Conservation (phyloP, 192 early-diverging fungal species). For the Coemansia sp. region DNA sequence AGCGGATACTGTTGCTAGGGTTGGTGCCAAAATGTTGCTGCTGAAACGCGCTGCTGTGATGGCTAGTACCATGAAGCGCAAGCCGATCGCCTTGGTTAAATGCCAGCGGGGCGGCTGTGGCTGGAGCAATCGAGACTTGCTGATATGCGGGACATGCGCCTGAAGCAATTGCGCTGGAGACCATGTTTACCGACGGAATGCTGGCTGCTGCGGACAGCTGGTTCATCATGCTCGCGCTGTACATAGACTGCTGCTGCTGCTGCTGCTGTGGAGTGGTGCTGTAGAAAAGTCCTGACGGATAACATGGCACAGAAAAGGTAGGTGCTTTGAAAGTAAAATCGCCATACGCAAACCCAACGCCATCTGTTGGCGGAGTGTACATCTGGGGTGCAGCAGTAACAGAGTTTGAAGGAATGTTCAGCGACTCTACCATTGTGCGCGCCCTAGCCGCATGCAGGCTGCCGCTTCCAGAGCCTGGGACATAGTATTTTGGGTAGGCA, state of each 20-base stretch:
- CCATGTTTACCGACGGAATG: slow-evolving; percentile 6
- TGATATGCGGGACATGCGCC: not conserved
- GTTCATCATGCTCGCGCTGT: slow-evolving; percentile 12
- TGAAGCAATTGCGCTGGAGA: not conserved
- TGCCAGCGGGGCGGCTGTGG: not conserved
- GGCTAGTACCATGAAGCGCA: slow-evolving; percentile 3
- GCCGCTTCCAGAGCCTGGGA: slow-evolving; percentile 10
- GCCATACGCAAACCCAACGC: slow-evolving; percentile 28
- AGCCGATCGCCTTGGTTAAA: slow-evolving; percentile 4
- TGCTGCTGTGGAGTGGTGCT: slow-evolving; percentile 10
- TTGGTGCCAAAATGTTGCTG: slow-evolving; percentile 3
- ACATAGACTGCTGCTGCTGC: slow-evolving; percentile 5
- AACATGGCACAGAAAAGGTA: slow-evolving; percentile 4
- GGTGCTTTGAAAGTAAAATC: slow-evolving; percentile 50
- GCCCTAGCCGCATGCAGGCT: slow-evolving; percentile 4
- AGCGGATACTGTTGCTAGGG: slow-evolving; percentile 1
- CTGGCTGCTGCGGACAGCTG: slow-evolving; percentile 1
- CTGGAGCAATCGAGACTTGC: not conserved
- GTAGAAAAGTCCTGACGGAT: slow-evolving; percentile 1
- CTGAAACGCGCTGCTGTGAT: not conserved
- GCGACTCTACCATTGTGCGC: slow-evolving; percentile 16
- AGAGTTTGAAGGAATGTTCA: slow-evolving; percentile 24
- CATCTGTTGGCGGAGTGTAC: slow-evolving; percentile 39
- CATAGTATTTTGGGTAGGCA: slow-evolving; percentile 7
- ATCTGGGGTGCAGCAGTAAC: slow-evolving; percentile 9